Evolutionary conservation across 2,329 filamentous ascomycete genomes (phyloP).

Genomic region (Talaromyces sp.): DNA sequence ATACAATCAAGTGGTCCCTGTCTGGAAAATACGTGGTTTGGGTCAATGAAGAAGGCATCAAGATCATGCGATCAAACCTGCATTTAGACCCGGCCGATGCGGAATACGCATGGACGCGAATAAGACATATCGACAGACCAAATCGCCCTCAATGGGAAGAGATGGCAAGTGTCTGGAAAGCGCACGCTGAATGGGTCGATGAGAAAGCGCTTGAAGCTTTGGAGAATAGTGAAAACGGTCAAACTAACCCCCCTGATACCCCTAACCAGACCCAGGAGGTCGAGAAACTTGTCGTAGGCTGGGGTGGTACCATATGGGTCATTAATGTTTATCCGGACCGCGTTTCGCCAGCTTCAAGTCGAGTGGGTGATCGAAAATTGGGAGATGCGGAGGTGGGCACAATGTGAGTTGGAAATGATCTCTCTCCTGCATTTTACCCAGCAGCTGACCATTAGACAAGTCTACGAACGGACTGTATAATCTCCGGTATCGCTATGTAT

Average conservation of each 20-base stretch:
- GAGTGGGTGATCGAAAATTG: slow-evolving; percentile 54
- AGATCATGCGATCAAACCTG: slow-evolving; percentile 89
- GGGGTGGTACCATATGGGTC: slow-evolving; percentile 95
- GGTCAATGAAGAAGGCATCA: slow-evolving; percentile 96
- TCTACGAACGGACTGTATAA: slow-evolving; percentile 93
- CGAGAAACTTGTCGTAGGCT: slow-evolving; percentile 85
- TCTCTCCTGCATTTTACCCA: neutral
- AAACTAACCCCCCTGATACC: slow-evolving; percentile 38
- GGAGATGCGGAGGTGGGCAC: slow-evolving; percentile 87
- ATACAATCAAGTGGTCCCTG: slow-evolving; percentile 87
- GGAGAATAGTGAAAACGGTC: slow-evolving; percentile 43
- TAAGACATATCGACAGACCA: slow-evolving; percentile 86
- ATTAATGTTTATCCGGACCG: slow-evolving; percentile 80
- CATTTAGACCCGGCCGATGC: slow-evolving; percentile 70
- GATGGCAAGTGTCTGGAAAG: slow-evolving; percentile 95
- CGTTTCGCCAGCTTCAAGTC: slow-evolving; percentile 13
- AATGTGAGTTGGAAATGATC: slow-evolving; percentile 58
- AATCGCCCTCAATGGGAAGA: slow-evolving; percentile 87
- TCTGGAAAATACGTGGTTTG: slow-evolving; percentile 90
- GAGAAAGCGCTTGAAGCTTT: slow-evolving; percentile 72
- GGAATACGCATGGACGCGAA: slow-evolving; percentile 88
- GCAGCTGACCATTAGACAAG: slow-evolving; percentile 41
- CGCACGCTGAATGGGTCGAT: slow-evolving; percentile 87
- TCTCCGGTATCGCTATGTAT: slow-evolving; percentile 95
- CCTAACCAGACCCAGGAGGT: slow-evolving; percentile 37